These are phyloP conservation scores for Geosmithia putterillii DNA, from an alignment of 2,329 filamentous ascomycete genomes.

Conservation along the genomic window DNA sequence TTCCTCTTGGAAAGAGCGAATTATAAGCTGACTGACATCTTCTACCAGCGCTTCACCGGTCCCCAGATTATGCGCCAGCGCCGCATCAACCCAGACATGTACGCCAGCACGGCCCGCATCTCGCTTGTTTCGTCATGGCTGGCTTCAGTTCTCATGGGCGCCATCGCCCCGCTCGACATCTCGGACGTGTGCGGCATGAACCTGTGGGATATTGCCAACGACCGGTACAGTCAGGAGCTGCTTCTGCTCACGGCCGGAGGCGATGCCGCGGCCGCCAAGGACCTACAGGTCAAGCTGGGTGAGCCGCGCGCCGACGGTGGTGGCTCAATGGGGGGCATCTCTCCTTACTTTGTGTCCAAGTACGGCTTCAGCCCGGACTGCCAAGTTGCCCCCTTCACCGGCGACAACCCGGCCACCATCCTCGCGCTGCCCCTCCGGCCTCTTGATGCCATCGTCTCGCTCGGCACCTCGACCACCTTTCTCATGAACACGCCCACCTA, in stretches of 20 bases:
- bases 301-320: constrained; percentile 71
- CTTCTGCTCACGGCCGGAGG: constrained; percentile 63
- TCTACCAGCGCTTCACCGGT: constrained; percentile 75
- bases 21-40: constrained; percentile 2
- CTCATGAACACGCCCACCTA: constrained; percentile 93
- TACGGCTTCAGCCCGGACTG: constrained; percentile 71
- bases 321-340: constrained; percentile 61
- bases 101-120: constrained; percentile 69
- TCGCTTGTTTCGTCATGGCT: constrained; percentile 93
- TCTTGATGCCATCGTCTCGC: constrained; percentile 84
- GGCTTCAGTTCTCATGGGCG: constrained; percentile 77
- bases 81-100: constrained; percentile 67
- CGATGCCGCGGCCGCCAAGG: constrained; percentile 39
- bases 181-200: constrained; percentile 96
- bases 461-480: constrained; percentile 94
- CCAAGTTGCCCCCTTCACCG: constrained; percentile 75
- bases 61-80: constrained; percentile 88
- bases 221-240: constrained; percentile 62
- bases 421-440: constrained; percentile 78
- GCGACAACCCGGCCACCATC: constrained; percentile 93
- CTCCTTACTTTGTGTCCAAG: constrained; percentile 63
- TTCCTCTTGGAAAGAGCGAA: constrained; percentile 2
- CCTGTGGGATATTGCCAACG: constrained; percentile 75
- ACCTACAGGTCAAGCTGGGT: constrained; percentile 68
- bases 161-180: constrained; percentile 81